phyloP scores from a whole-genome alignment of 805 yeast genomes.

The Saturnispora diversa region DNA sequence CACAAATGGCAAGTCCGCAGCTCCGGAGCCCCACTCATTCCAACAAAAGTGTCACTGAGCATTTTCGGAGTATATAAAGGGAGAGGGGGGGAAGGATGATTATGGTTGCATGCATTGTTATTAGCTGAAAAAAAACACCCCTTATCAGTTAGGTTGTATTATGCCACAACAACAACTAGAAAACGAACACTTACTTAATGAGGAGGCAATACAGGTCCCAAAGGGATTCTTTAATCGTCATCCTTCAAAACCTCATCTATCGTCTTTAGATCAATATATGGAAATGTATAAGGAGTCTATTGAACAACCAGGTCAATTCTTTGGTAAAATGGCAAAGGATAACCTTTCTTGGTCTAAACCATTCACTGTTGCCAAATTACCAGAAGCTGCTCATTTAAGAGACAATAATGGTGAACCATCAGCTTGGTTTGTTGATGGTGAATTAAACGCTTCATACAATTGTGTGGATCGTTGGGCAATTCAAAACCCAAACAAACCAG shows the following conservation, averaged over 20 bases:
- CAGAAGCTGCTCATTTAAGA: slow-evolving; percentile 33
- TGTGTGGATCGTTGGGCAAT: slow-evolving; percentile 79
- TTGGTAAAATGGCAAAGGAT: slow-evolving; percentile 45
- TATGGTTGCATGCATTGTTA: neutral
- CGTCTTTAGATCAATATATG: slow-evolving; percentile 43
- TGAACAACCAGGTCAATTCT: slow-evolving; percentile 45
- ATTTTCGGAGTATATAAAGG: no score
- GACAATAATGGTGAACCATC: slow-evolving; percentile 44
- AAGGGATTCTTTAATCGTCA: slow-evolving; percentile 33
- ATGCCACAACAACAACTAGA: slow-evolving; percentile 18
- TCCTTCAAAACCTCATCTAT: slow-evolving; percentile 39
- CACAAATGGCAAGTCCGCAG: neutral
- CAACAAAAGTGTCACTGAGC: no score
- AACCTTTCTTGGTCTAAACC: slow-evolving; percentile 46
- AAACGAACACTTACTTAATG: slow-evolving; percentile 29
- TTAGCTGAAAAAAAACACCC: neutral
- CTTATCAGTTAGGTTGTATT: neutral
- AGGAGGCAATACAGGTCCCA: slow-evolving; percentile 26
- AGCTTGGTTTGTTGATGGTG: slow-evolving; percentile 76
- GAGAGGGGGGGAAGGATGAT: neutral
- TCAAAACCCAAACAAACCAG: slow-evolving; percentile 60
- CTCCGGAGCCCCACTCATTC: neutral
- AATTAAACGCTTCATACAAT: slow-evolving; percentile 71
- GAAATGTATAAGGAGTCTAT: slow-evolving; percentile 46
- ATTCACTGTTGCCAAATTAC: slow-evolving; percentile 41